phyloP scores from a whole-genome alignment of 1,139 yeast genomes.

The Groenewaldozyma auringiensis region DNA sequence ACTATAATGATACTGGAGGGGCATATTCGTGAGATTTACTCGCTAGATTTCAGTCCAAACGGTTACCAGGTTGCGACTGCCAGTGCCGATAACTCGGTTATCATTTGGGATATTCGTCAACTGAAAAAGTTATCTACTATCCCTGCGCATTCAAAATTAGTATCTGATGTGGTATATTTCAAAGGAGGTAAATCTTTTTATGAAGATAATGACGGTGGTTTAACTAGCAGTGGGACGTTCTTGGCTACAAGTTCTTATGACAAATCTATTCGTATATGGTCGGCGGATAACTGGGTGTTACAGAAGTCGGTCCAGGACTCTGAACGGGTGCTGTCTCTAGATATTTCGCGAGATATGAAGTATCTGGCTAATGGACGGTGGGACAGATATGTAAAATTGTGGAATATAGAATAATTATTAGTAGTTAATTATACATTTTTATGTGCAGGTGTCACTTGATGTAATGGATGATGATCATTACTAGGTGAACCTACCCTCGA shows the following conservation, averaged over 20 bases:
- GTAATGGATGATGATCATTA: conserved; percentile 3
- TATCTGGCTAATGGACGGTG: conserved; percentile 64
- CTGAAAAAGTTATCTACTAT: conserved; percentile 43
- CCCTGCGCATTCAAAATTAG: conserved; percentile 69
- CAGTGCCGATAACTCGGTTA: conserved; percentile 73
- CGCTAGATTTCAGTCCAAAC: conserved; percentile 67
- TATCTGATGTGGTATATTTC: conserved; percentile 59
- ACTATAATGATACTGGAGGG: conserved; percentile 52
- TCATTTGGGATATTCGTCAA: conserved; percentile 79
- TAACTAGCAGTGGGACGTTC: conserved; percentile 37
- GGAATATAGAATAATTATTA: conserved; percentile 30
- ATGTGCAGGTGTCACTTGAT: neutral
- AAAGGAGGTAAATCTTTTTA: conserved; percentile 24
- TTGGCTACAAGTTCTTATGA: conserved; percentile 67
- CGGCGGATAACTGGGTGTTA: conserved; percentile 65
- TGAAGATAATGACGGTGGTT: conserved; percentile 18
- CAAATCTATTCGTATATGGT: conserved; percentile 51
- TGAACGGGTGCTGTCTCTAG: conserved; percentile 71
- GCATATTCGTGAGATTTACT: conserved; percentile 66
- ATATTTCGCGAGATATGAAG: conserved; percentile 39
- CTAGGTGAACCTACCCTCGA: conserved; percentile 11
- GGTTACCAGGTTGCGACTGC: conserved; percentile 76
- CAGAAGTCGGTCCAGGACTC: conserved; percentile 49
- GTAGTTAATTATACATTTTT: too few relatives aligned
- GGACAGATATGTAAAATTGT: conserved; percentile 70